phyloP scores from a whole-genome alignment of 306 rosid species.

The Pyrus betulifolia region DNA sequence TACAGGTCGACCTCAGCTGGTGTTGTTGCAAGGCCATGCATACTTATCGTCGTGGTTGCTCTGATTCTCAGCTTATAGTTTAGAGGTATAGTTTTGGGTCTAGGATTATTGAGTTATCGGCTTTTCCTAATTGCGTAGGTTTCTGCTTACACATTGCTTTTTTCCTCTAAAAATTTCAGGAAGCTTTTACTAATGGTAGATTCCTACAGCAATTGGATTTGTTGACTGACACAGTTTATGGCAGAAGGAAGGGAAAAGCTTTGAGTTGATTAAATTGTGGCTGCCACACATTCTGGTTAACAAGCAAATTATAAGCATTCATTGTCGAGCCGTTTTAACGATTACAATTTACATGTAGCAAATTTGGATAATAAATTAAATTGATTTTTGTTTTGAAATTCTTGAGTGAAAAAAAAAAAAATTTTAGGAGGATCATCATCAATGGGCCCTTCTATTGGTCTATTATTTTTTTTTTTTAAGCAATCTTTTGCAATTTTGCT shows the following conservation, averaged over 20 bases:
- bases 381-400: too few relatives aligned
- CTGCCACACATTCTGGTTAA: too few relatives aligned
- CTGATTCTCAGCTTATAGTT: slow-evolving; percentile 33
- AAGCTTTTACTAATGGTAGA: not conserved
- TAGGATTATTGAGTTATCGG: slow-evolving; percentile 4
- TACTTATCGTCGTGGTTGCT: slow-evolving; percentile 26
- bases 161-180: too few relatives aligned
- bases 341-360: not conserved
- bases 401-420: too few relatives aligned
- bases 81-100: slow-evolving; percentile 33
- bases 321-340: not conserved
- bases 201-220: not conserved
- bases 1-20: slow-evolving; percentile 74
- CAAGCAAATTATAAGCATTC: not conserved
- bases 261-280: not conserved
- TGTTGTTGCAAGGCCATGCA: slow-evolving; percentile 28
- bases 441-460: too few relatives aligned
- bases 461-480: too few relatives aligned
- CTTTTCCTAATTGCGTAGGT: not conserved
- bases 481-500: too few relatives aligned
- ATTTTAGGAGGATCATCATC: too few relatives aligned
- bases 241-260: not conserved
- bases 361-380: not conserved
- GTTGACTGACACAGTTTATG: too few relatives aligned
- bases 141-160: not conserved